Conservation (phyloP, 208 protist genomes). For the Entamoeba dispar region DNA sequence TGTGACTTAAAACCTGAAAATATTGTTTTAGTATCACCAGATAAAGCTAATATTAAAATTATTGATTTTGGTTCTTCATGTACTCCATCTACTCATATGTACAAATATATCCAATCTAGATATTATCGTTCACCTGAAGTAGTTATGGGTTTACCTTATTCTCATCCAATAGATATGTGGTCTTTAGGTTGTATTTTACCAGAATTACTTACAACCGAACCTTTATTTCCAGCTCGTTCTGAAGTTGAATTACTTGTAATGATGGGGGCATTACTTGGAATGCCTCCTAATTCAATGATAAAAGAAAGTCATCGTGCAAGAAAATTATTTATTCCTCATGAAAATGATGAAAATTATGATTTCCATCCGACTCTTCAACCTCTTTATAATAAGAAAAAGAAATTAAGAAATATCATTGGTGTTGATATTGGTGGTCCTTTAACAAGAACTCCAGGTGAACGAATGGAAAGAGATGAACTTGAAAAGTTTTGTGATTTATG, state of each 20-base stretch:
- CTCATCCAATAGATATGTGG: constrained; percentile 86
- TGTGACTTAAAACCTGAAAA: constrained; percentile 53
- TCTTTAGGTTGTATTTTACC: constrained; percentile 84
- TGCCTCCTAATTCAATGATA: neutral
- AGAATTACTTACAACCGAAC: constrained; percentile 54
- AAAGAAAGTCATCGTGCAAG: neutral
- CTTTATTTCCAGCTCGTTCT: constrained; percentile 71
- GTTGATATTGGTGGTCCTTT: neutral
- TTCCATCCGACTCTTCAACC: constrained; percentile 28
- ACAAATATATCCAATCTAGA: constrained; percentile 71
- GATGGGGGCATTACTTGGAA: neutral
- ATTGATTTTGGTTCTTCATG: neutral
- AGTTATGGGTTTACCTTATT: constrained; percentile 70
- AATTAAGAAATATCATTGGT: constrained; percentile 27
- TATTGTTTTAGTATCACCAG: constrained; percentile 36
- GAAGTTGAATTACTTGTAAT: constrained; percentile 41
- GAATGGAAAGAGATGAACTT: constrained; percentile 7
- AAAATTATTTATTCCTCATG: neutral
- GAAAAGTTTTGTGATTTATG: constrained; percentile 35
- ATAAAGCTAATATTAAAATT: neutral
- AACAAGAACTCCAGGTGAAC: neutral
- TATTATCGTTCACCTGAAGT: constrained; percentile 74
- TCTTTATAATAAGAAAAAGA: constrained; percentile 15
- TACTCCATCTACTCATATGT: constrained; percentile 22
- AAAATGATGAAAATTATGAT: constrained; percentile 24